A percentile compares a stretch with the other conserved stretches of the same genome.
phyloP scores from a whole-genome alignment of 352 stramenopile genomes.

The Peronospora belbahrii region DNA sequence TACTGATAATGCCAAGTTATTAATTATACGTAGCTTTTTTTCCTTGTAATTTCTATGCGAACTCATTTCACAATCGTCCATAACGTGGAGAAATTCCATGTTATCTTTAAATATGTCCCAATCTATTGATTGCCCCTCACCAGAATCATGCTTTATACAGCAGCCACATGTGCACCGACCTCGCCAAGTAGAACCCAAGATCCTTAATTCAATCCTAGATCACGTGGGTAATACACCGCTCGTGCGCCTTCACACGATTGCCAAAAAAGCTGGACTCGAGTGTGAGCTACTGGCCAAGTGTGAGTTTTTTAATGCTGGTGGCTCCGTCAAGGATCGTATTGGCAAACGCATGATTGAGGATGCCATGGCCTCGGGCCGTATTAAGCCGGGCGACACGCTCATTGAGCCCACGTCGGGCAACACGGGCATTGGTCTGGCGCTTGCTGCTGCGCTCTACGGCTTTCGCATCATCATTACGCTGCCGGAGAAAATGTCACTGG shows the following conservation, averaged over 20 bases:
- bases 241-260: constrained; percentile 87
- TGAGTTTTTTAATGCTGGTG: constrained; percentile 95
- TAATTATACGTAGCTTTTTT: no score
- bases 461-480: constrained; percentile 93
- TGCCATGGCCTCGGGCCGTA: constrained; percentile 84
- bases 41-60: no score
- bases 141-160: constrained; percentile 62
- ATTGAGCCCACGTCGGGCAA: constrained; percentile 98
- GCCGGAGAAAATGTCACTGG: constrained; percentile 95
- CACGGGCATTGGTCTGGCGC: constrained; percentile 95
- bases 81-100: no score
- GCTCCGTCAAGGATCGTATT: constrained; percentile 90
- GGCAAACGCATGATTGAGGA: constrained; percentile 90
- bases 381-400: constrained; percentile 92
- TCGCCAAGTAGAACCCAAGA: constrained; percentile 61
- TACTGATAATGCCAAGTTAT: no score
- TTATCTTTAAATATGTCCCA: constrained; percentile 20
- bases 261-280: constrained; percentile 92
- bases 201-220: constrained; percentile 90
- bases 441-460: constrained; percentile 94
- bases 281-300: constrained; percentile 93
- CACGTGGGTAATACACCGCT: constrained; percentile 93
- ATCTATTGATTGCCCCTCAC: constrained; percentile 37
- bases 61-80: no score
- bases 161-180: constrained; percentile 55